A percentile compares a stretch with the other conserved stretches of the same genome.
Evolutionary conservation across 1,284 basidiomycete species (phyloP).

Genomic region (Ustilago trichophora): DNA sequence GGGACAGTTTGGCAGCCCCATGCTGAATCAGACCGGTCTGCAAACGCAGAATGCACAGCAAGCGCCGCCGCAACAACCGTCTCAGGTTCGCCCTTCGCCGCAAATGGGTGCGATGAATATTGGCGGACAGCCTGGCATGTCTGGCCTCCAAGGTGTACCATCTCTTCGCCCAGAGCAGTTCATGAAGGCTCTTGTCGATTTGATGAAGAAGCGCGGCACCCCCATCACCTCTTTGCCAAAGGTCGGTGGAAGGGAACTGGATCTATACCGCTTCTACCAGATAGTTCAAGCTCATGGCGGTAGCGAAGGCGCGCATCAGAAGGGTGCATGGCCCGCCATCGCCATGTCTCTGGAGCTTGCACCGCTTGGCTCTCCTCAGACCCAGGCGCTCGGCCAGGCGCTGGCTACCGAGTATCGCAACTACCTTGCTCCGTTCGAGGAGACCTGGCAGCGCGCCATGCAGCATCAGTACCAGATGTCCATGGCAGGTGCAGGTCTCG

Average conservation of each 20-base stretch:
- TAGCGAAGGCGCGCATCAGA: constrained; percentile 57
- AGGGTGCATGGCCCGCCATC: constrained; percentile 55
- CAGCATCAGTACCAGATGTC: constrained; percentile 59
- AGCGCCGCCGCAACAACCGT: constrained; percentile 22
- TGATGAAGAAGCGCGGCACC: constrained; percentile 58
- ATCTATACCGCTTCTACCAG: constrained; percentile 60
- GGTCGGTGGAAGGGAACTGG: constrained; percentile 52
- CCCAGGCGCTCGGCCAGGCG: constrained; percentile 41
- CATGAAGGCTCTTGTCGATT: constrained; percentile 56
- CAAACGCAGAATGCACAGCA: constrained; percentile 29
- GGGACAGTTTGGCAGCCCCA: constrained; percentile 42
- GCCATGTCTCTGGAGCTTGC: constrained; percentile 57
- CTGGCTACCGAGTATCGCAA: constrained; percentile 53
- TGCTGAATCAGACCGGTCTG: constrained; percentile 28
- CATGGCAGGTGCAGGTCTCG: constrained; percentile 40
- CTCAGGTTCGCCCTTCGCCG: constrained; percentile 39
- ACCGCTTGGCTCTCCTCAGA: constrained; percentile 48
- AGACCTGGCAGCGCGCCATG: constrained; percentile 62
- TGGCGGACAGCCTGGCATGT: constrained; percentile 23
- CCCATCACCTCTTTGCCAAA: constrained; percentile 52
- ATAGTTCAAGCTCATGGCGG: constrained; percentile 60
- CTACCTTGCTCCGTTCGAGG: constrained; percentile 59
- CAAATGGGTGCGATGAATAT: constrained; percentile 35
- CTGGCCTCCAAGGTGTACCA: constrained; percentile 37
- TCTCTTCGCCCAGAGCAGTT: constrained; percentile 59